A percentile compares a stretch with the other conserved stretches of the same genome.
phyloP scores from a whole-genome alignment of 202 grass and related monocot species.

The Eragrostis tef region DNA sequence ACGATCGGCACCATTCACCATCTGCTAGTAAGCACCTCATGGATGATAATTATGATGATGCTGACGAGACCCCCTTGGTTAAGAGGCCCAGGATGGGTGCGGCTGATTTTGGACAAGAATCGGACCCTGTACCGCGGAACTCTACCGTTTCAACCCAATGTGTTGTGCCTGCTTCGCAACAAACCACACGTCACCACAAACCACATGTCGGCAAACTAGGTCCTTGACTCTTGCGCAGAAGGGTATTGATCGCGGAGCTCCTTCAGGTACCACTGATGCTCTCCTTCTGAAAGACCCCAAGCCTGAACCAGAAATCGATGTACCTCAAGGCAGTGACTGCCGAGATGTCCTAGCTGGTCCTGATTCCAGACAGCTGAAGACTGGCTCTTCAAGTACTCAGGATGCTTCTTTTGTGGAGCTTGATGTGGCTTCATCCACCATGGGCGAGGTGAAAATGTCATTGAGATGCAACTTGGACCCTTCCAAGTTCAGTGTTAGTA shows the following conservation, averaged over 20 bases:
- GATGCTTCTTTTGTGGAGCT: constrained; percentile 50
- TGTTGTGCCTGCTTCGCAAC: constrained; percentile 10
- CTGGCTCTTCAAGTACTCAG: constrained; percentile 31
- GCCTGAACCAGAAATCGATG: constrained; percentile 12
- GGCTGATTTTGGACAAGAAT: not conserved
- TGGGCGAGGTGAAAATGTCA: constrained; percentile 72
- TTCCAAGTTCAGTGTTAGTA: constrained; percentile 54
- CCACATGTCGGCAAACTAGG: constrained; percentile 20
- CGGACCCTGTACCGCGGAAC: constrained; percentile 10
- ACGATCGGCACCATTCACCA: constrained; percentile 2
- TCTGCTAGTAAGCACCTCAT: not conserved
- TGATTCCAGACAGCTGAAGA: not conserved
- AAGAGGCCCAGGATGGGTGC: constrained; percentile 54
- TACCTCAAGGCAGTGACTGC: not conserved
- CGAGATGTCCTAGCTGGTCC: not conserved
- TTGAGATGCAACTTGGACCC: constrained; percentile 54
- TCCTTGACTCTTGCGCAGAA: not conserved
- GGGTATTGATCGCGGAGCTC: constrained; percentile 8
- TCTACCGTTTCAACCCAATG: not conserved
- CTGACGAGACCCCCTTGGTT: constrained; percentile 36
- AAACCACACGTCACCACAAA: constrained; percentile 13
- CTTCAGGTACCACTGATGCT: constrained; percentile 7
- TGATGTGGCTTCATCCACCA: constrained; percentile 66
- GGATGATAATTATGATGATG: not conserved
- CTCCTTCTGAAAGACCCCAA: constrained; percentile 47